These are phyloP conservation scores for Beta corolliflora DNA, from an alignment of 179 eudicot genomes.

Conservation along the genomic window DNA sequence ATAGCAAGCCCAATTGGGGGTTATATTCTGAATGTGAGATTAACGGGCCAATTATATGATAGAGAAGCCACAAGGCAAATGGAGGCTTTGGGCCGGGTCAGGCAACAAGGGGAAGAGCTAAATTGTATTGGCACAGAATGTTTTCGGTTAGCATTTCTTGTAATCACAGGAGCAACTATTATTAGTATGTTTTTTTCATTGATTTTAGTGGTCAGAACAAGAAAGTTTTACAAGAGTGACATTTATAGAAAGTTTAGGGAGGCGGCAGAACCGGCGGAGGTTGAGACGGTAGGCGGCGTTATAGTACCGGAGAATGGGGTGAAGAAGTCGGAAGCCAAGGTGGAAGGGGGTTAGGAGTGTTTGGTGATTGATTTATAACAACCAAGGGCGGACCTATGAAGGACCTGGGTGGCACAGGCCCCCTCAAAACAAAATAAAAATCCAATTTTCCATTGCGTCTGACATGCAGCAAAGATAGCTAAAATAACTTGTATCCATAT, in stretches of 20 bases:
- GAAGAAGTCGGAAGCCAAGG: constrained; percentile 14
- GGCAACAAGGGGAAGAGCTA: constrained; percentile 20
- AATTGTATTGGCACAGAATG: constrained; percentile 28
- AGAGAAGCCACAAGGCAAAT: constrained; percentile 26
- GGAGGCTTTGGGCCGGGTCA: constrained; percentile 8
- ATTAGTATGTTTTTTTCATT: constrained; percentile 27
- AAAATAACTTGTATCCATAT: too few relatives aligned
- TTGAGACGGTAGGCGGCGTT: not conserved
- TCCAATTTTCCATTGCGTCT: too few relatives aligned
- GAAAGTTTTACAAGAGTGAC: constrained; percentile 36
- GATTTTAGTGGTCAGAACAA: constrained; percentile 32
- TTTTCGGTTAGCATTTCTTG: constrained; percentile 31
- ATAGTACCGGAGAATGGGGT: not conserved
- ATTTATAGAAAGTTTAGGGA: constrained; percentile 35
- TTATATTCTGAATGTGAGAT: constrained; percentile 26
- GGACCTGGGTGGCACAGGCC: too few relatives aligned
- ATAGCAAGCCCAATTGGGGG: constrained; percentile 36
- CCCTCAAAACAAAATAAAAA: too few relatives aligned
- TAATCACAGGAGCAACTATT: constrained; percentile 25
- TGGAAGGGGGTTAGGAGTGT: not conserved
- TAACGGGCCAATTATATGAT: constrained; percentile 33
- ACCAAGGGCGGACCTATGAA: not conserved
- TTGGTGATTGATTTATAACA: not conserved
- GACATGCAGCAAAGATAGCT: too few relatives aligned
- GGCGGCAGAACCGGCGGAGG: not conserved